Percentiles rank a stretch among this genome's conserved stretches.
These are phyloP conservation scores for Pyracantha coccinea DNA, from an alignment of 331 rosid genomes.

Conservation along the genomic window DNA sequence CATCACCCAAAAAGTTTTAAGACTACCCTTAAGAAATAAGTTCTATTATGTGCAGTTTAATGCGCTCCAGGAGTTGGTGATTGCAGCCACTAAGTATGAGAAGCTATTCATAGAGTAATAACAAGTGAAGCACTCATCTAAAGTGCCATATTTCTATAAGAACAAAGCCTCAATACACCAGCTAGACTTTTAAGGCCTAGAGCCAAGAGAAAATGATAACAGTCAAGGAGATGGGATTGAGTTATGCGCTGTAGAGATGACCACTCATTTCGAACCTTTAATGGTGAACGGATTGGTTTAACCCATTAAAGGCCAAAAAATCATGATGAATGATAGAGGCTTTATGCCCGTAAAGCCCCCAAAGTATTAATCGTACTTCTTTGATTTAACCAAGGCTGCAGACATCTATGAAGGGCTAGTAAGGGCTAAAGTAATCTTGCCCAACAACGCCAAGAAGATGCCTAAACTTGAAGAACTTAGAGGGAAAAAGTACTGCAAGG, in stretches of 20 bases:
- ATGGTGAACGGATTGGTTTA: too few species aligned
- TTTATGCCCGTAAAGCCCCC: background rate
- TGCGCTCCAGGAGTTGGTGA: background rate
- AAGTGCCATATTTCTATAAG: accelerated
- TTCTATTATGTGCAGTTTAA: too few species aligned
- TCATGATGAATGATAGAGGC: too few species aligned
- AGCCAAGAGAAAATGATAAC: background rate
- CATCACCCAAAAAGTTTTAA: accelerated
- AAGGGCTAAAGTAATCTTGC: background rate
- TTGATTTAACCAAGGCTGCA: accelerated
- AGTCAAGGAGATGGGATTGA: accelerated
- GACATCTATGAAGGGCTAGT: background rate
- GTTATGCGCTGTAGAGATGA: accelerated
- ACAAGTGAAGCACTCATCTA: too few species aligned
- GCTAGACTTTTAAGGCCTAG: too few species aligned
- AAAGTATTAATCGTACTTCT: background rate
- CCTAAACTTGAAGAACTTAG: too few species aligned
- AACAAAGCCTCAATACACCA: accelerated
- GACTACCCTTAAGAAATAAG: background rate
- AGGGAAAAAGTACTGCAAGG: too few species aligned
- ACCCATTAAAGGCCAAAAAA: too few species aligned
- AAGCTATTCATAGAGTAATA: accelerated
- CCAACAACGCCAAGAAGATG: background rate
- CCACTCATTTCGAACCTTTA: background rate
- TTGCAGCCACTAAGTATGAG: background rate